Conservation (phyloP, 116 monocot species). For the Posidonia oceanica region DNA sequence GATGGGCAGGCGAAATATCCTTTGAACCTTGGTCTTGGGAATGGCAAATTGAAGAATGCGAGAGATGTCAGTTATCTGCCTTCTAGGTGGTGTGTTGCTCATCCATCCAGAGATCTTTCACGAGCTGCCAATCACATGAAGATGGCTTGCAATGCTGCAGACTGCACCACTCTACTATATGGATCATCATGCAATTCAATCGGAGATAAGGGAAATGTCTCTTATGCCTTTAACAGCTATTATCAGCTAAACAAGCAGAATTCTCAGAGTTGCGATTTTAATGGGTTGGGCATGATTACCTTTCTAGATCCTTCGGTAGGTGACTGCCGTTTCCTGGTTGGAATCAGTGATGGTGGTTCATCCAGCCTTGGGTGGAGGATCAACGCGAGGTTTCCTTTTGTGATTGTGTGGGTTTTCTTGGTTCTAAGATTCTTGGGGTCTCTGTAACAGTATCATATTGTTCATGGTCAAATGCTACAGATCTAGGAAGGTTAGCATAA, state of each 20-base stretch:
- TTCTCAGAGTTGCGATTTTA: constrained; percentile 67
- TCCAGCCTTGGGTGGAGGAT: constrained; percentile 14
- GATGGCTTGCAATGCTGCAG: constrained; percentile 66
- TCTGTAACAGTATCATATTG: too few relatives aligned
- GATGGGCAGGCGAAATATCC: constrained; percentile 89
- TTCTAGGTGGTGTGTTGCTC: constrained; percentile 74
- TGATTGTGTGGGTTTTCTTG: constrained; percentile 31
- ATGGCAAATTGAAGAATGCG: constrained; percentile 52
- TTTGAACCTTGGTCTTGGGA: constrained; percentile 57
- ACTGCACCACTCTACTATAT: constrained; percentile 67
- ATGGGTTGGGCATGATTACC: constrained; percentile 85
- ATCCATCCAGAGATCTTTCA: constrained; percentile 42
- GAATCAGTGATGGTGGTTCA: constrained; percentile 38
- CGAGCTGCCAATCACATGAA: constrained; percentile 51
- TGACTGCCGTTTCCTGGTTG: constrained; percentile 73
- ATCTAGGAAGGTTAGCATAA: too few relatives aligned
- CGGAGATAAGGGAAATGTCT: constrained; percentile 69
- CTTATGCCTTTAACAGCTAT: constrained; percentile 89
- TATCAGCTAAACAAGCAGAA: constrained; percentile 80
- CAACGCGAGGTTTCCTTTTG: constrained; percentile 21
- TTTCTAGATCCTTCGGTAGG: constrained; percentile 87
- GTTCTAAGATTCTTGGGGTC: constrained; percentile 15
- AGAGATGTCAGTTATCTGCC: constrained; percentile 64
- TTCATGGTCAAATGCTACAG: too few relatives aligned
- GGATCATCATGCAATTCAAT: constrained; percentile 82